Base-by-base conservation (phyloP, 306 rosid genomes). In the Cicer bijugum region DNA sequence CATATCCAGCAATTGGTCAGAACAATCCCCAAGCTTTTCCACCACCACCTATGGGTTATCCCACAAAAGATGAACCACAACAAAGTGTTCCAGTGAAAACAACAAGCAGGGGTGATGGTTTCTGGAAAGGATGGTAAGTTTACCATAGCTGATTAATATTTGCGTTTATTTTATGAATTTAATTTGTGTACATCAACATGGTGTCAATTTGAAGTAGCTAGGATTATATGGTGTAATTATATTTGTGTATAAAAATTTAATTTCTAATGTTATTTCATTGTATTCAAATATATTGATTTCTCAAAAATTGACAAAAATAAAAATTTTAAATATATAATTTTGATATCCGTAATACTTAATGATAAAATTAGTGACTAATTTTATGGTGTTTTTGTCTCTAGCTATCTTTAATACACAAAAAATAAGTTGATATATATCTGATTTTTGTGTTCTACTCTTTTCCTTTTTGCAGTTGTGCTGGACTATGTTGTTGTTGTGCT, bases 91-190 rank as follows among this genome's bases (percentile, higher is more conserved):
- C 88, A 2, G 33, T 69, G 17, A 11, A 52, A 35, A 82, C 85
- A 72, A 82, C 82, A 8, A 33, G 55, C 19, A 87, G 75, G 60
- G 91, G 91, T 67, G 90, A 87, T 6, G 91, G 88, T 37, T 87
- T 87, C 19, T 87, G 87, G 86, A 78, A 84, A 53, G 91, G 91
- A 76, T 87, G 91, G 91, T 87, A 7, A 75, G 84, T 70, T 33
- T 8, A 35, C 19, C 17, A 65, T 65, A 42, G 3, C 28, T 17
- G 19, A 19, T 20, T 56, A 19, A 28, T 28, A 28, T 28, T 4
- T 28, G 35, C 4, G 35, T 28, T 4, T 28, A 28, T 28, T 28
- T 28, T 28, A 28, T 28, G 35, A 28, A 28, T 28, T 28, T 28
- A 28, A 28, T 28, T 28, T 28, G 4, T 2, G 33, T 23, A 23